Conservation (phyloP, 768 basidiomycete genomes). For the Termitomyces sp. region DNA sequence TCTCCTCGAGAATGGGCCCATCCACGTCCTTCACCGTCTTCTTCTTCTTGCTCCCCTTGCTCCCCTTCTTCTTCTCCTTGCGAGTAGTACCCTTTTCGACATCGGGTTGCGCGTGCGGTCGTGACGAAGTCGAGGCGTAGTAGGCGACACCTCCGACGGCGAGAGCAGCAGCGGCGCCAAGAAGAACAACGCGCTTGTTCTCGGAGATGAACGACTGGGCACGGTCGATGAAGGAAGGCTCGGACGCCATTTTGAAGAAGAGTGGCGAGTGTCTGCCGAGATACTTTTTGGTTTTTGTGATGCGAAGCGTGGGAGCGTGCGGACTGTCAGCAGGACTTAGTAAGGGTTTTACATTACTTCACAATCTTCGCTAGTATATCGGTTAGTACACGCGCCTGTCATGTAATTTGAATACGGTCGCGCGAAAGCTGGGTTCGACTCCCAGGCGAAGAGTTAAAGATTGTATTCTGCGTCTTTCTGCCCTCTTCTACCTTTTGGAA, state of each 20-base stretch:
- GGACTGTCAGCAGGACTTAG: neutral
- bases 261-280: neutral
- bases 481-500: no score
- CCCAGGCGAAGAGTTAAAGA: constrained; percentile 2
- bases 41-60: constrained; percentile 55
- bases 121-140: constrained; percentile 60
- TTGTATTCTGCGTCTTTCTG: no score
- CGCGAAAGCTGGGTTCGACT: constrained; percentile 10
- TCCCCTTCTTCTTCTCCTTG: constrained; percentile 43
- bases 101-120: constrained; percentile 30
- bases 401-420: neutral
- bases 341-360: no score
- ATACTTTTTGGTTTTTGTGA: constrained; percentile 11
- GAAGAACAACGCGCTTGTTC: constrained; percentile 72
- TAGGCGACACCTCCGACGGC: constrained; percentile 78
- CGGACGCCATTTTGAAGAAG: constrained; percentile 18
- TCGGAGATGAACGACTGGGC: constrained; percentile 69
- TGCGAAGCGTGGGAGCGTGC: constrained; percentile 5
- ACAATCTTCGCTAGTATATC: constrained; percentile 9
- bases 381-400: constrained; percentile 12
- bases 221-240: constrained; percentile 50
- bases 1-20: constrained; percentile 82
- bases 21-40: constrained; percentile 55
- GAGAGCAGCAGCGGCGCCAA: constrained; percentile 68
- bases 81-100: constrained; percentile 45